Percentiles rank a stretch among this genome's conserved stretches.
These are phyloP conservation scores for Maudiozyma serrabonitensis DNA, from an alignment of 805 yeast genomes.

Conservation along the genomic window DNA sequence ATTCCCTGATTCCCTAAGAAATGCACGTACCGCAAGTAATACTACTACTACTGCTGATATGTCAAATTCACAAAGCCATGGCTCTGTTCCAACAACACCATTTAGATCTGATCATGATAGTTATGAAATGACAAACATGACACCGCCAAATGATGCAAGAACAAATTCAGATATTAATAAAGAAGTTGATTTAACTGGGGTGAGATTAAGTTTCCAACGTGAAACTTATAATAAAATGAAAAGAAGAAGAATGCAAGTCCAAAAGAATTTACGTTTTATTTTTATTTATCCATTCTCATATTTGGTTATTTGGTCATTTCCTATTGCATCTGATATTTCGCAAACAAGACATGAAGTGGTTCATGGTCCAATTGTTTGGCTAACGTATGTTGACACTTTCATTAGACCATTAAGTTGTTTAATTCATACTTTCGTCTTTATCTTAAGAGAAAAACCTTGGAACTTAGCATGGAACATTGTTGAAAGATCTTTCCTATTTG, in stretches of 20 bases:
- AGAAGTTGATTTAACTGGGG: slow-evolving; percentile 6
- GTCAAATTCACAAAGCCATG: not conserved
- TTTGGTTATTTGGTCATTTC: slow-evolving; percentile 72
- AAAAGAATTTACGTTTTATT: slow-evolving; percentile 68
- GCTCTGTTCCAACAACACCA: not conserved
- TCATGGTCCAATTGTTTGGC: slow-evolving; percentile 50
- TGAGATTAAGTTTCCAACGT: slow-evolving; percentile 38
- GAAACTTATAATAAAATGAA: slow-evolving; percentile 55
- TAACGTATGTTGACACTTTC: slow-evolving; percentile 58
- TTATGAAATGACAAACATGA: not conserved
- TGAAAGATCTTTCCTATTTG: slow-evolving; percentile 15
- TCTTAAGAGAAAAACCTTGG: slow-evolving; percentile 78
- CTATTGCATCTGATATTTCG: slow-evolving; percentile 57
- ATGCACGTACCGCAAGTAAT: too few relatives aligned
- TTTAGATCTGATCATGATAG: not conserved
- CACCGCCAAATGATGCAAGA: not conserved
- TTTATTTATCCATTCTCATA: slow-evolving; percentile 81
- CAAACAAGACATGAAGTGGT: slow-evolving; percentile 39
- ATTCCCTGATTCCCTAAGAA: too few relatives aligned
- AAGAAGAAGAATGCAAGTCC: slow-evolving; percentile 53
- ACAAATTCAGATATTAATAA: not conserved
- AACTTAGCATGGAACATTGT: slow-evolving; percentile 31
- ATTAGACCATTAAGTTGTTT: slow-evolving; percentile 75
- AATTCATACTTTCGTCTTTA: slow-evolving; percentile 66
- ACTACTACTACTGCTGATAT: too few relatives aligned